A percentile compares a stretch with the other conserved stretches of the same genome.
phyloP scores from a whole-genome alignment of 495 filamentous ascomycete species.

The Neurospora hispaniola region DNA sequence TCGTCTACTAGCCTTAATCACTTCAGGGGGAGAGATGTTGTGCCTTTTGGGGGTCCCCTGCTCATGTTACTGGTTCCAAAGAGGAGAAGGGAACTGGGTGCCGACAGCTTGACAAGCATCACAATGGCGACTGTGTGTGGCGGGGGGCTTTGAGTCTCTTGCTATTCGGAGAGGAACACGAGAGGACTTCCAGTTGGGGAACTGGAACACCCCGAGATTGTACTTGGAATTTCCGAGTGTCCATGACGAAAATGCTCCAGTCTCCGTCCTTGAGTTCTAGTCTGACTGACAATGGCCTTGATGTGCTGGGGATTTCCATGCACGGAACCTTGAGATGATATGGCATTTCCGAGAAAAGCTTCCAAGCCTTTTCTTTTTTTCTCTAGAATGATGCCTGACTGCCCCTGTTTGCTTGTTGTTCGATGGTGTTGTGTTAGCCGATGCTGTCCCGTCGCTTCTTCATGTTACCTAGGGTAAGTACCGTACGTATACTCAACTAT shows the following conservation, averaged over 20 bases:
- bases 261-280: background rate
- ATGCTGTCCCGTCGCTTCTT: background rate
- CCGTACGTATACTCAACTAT: background rate
- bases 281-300: background rate
- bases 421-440: background rate
- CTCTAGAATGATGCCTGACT: background rate
- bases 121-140: background rate
- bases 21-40: background rate
- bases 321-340: conserved; percentile 1
- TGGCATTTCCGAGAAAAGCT: background rate
- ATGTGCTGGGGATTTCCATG: background rate
- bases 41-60: background rate
- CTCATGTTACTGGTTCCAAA: background rate
- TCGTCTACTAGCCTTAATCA: background rate
- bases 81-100: background rate
- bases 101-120: background rate
- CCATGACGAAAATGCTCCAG: background rate
- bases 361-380: background rate
- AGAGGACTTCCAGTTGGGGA: background rate
- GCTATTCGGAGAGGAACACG: conserved; percentile 1
- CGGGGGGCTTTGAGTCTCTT: background rate
- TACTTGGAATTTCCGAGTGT: background rate
- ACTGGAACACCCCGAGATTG: background rate
- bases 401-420: background rate
- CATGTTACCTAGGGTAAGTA: background rate